phyloP scores from a whole-genome alignment of 805 yeast genomes.

The Saitoella complicata region DNA sequence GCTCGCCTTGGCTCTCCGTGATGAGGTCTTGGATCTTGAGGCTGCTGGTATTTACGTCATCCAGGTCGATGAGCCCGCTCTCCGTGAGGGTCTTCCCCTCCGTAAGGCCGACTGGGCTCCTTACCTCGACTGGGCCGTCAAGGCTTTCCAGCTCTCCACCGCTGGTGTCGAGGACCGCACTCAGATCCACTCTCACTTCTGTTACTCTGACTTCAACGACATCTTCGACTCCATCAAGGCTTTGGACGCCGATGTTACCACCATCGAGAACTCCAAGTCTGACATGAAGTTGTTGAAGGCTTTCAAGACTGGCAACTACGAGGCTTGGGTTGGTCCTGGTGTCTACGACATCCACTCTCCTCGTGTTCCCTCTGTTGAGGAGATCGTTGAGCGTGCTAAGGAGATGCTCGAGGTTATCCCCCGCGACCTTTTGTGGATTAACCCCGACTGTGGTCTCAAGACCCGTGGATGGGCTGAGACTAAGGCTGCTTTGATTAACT shows the following conservation, averaged over 20 bases:
- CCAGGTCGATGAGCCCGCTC: conserved; percentile 99
- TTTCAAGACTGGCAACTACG: conserved; percentile 69
- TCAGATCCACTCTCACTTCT: conserved; percentile 99
- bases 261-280: conserved; percentile 98
- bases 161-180: conserved; percentile 91
- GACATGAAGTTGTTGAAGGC: conserved; percentile 96
- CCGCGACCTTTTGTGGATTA: conserved; percentile 97
- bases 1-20: conserved; percentile 94
- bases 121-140: conserved; percentile 97
- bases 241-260: conserved; percentile 97
- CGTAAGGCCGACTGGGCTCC: conserved; percentile 90
- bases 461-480: conserved; percentile 99
- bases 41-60: conserved; percentile 95
- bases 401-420: conserved; percentile 95
- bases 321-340: conserved; percentile 99
- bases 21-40: conserved; percentile 96
- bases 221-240: conserved; percentile 86
- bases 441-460: conserved; percentile 99
- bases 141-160: conserved; percentile 98
- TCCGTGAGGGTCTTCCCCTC: conserved; percentile 99
- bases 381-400: conserved; percentile 82
- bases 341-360: conserved; percentile 98
- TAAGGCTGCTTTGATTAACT: conserved; percentile 83
- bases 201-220: conserved; percentile 99
- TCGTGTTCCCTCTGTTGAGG: conserved; percentile 96